These are phyloP conservation scores for Terana coerulea DNA, from an alignment of 768 basidiomycete genomes.

Conservation along the genomic window DNA sequence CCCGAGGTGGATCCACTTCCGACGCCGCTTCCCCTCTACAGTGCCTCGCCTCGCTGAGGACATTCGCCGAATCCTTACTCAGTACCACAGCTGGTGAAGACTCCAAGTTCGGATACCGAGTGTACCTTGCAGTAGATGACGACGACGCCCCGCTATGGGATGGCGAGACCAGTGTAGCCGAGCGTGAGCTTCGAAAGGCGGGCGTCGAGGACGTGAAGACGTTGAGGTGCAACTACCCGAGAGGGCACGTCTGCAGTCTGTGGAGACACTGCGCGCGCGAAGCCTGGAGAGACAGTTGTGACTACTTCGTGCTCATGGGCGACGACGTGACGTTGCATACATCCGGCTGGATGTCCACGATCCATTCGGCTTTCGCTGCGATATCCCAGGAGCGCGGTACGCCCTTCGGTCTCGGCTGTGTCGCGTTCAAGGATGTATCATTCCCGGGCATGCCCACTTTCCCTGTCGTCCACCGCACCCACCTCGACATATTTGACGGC, in stretches of 20 bases:
- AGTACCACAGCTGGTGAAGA: conserved; percentile 39
- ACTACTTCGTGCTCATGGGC: conserved; percentile 51
- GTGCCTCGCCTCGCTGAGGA: conserved; percentile 39
- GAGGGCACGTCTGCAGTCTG: conserved; percentile 47
- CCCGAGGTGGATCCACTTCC: conserved; percentile 31
- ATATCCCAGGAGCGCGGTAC: conserved; percentile 28
- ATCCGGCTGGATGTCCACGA: conserved; percentile 47
- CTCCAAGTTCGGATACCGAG: conserved; percentile 31
- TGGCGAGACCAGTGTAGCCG: conserved; percentile 29
- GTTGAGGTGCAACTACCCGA: conserved; percentile 35
- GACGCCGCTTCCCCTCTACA: neutral
- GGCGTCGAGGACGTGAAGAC: conserved; percentile 36
- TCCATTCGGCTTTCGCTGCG: conserved; percentile 34
- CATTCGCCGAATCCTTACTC: conserved; percentile 41
- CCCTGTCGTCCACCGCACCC: conserved; percentile 51
- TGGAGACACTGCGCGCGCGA: conserved; percentile 47
- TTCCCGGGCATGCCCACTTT: conserved; percentile 65
- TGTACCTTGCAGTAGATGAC: conserved; percentile 53
- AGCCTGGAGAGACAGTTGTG: conserved; percentile 46
- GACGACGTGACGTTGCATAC: conserved; percentile 51
- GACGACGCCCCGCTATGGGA: conserved; percentile 41
- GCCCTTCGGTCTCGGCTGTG: conserved; percentile 50
- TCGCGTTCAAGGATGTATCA: conserved; percentile 50
- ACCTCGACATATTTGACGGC: conserved; percentile 52
- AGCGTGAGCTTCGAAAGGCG: conserved; percentile 31